Conservation (phyloP, 2,329 filamentous ascomycete species). For the Ceratocystiopsis brevicomis region DNA sequence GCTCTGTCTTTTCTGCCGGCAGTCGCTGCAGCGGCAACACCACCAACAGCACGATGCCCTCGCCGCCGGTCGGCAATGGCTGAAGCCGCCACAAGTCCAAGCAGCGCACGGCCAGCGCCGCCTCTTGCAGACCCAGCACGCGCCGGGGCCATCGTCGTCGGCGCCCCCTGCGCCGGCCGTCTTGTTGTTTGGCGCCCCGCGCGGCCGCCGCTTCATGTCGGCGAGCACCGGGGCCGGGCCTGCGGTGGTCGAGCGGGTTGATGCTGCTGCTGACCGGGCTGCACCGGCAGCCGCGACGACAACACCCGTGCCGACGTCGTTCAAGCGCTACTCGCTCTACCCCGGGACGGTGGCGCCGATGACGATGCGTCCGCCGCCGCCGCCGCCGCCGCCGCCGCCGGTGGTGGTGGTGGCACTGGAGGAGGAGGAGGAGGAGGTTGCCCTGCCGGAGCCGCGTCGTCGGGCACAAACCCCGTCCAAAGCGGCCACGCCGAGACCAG, state of each 20-base stretch:
- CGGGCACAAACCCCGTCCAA: background rate
- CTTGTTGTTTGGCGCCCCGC: background rate
- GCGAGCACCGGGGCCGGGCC: constrained; percentile 23
- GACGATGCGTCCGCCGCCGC: constrained; percentile 5
- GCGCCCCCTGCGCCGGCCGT: constrained; percentile 11
- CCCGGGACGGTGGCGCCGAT: background rate
- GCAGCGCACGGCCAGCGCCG: background rate
- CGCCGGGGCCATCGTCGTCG: background rate
- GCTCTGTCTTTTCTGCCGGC: constrained; percentile 22
- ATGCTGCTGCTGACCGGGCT: background rate
- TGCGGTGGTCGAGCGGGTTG: constrained; percentile 11
- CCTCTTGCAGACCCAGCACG: no score
- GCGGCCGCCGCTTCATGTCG: constrained; percentile 20
- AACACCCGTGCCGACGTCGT: constrained; percentile 2
- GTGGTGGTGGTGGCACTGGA: constrained; percentile 1
- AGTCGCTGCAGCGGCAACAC: constrained; percentile 21
- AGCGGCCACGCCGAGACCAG: background rate
- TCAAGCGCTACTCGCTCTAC: constrained; percentile 7
- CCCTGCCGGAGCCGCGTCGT: background rate
- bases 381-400: constrained; percentile 4
- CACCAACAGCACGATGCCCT: constrained; percentile 13
- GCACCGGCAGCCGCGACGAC: background rate
- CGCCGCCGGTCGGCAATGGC: no score
- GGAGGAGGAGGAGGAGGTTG: background rate
- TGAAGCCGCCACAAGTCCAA: constrained; percentile 6